These are phyloP conservation scores for Graphiopsis chlorocephala DNA, from an alignment of 2,329 filamentous ascomycete species.

Conservation along the genomic window DNA sequence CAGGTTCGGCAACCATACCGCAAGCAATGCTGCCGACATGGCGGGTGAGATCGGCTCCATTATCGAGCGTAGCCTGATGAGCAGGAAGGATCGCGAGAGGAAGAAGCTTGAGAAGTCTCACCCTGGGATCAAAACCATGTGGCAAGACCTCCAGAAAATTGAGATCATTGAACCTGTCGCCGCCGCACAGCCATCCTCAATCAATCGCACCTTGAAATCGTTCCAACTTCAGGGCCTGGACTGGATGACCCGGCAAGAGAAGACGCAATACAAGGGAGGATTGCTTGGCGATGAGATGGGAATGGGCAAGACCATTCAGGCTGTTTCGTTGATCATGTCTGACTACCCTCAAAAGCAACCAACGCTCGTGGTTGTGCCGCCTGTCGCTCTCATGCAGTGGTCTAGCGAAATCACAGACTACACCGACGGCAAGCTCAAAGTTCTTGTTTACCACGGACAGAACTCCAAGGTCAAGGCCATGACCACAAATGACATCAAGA, in stretches of 20 bases:
- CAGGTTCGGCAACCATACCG: slow-evolving; percentile 27
- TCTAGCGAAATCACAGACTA: slow-evolving; percentile 59
- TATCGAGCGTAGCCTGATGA: slow-evolving; percentile 19
- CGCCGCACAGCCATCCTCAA: slow-evolving; percentile 70
- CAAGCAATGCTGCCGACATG: slow-evolving; percentile 20
- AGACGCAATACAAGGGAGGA: slow-evolving; percentile 80
- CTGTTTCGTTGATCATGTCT: slow-evolving; percentile 96
- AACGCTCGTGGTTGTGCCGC: slow-evolving; percentile 83
- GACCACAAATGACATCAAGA: slow-evolving; percentile 69
- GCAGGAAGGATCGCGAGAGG: slow-evolving; percentile 51
- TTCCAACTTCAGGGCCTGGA: slow-evolving; percentile 92
- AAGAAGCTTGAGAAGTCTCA: slow-evolving; percentile 71
- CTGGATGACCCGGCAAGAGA: slow-evolving; percentile 92
- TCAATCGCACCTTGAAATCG: slow-evolving; percentile 80
- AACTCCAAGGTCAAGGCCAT: slow-evolving; percentile 79
- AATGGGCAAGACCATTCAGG: slow-evolving; percentile 97
- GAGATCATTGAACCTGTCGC: slow-evolving; percentile 63
- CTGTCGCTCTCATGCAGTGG: slow-evolving; percentile 96
- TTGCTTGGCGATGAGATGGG: slow-evolving; percentile 98
- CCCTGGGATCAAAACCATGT: slow-evolving; percentile 79
- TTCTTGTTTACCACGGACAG: slow-evolving; percentile 84
- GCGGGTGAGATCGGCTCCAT: slow-evolving; percentile 22
- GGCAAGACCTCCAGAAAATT: slow-evolving; percentile 68
- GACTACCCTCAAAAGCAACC: slow-evolving; percentile 83
- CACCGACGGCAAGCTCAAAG: slow-evolving; percentile 85